Conservation (phyloP, 768 basidiomycete genomes). For the Tulasnella sp. region DNA sequence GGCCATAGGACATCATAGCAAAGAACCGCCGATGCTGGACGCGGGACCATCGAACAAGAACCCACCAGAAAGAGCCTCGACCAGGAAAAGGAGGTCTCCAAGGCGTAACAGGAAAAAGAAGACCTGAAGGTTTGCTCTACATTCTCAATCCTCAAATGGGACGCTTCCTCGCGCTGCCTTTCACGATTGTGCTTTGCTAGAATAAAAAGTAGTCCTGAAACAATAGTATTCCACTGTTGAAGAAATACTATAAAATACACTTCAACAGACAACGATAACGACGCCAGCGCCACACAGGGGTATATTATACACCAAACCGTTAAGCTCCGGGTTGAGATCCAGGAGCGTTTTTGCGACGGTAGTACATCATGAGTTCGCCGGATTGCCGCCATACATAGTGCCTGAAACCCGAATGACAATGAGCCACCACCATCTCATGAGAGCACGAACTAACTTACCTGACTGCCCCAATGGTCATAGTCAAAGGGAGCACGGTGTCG, state of each 20-base stretch:
- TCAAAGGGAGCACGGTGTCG: slow-evolving; percentile 71
- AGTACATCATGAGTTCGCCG: slow-evolving; percentile 70
- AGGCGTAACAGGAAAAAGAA: not conserved
- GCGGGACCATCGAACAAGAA: not conserved
- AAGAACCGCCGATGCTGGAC: not conserved
- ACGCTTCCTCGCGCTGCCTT: not conserved
- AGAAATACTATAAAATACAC: not conserved
- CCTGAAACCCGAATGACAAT: slow-evolving; percentile 34
- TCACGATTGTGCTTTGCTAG: not conserved
- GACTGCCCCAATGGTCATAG: slow-evolving; percentile 87
- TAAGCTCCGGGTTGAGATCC: not conserved
- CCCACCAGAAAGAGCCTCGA: not conserved
- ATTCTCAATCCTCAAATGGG: not conserved
- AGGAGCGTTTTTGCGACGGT: slow-evolving; percentile 44
- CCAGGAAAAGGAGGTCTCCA: not conserved
- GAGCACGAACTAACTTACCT: slow-evolving; percentile 31
- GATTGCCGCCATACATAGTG: slow-evolving; percentile 84
- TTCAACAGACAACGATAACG: not conserved
- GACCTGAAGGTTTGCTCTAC: not conserved
- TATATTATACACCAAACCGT: not conserved
- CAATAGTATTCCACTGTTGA: not conserved
- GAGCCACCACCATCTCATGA: not conserved
- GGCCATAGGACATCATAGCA: not conserved
- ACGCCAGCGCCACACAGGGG: not conserved
- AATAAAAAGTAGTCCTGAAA: not conserved